Evolutionary conservation across 2,329 filamentous ascomycete genomes (phyloP), one percentile per base, ranked within the genome.

Genomic region (Periglandula ipomoeae): DNA sequence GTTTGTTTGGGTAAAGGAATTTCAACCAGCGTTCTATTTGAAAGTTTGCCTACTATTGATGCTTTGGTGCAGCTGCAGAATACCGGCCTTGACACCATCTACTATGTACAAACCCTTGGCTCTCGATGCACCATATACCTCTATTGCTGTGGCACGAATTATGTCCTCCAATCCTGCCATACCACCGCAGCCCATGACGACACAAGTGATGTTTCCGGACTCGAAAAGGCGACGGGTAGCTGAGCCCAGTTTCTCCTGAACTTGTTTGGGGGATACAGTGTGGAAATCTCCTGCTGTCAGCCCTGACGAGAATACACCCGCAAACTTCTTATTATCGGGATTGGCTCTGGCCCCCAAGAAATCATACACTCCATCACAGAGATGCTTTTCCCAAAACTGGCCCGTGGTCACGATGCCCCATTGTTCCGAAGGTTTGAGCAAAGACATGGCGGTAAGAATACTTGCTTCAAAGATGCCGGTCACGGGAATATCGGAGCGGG

Each of bases 361-460:
- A 0, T 67, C 63, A 2, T 68, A 68, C 0, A 93, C 84, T 0
- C 85, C 89, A 0, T 75, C 68, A 0, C 69, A 72, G 11, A 96
- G 70, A 32, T 93, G 82, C 0, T 71, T 65, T 59, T 91, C 85
- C 91, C 90, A 96, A 54, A 85, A 86, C 49, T 79, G 79, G 0
- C 89, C 90, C 0, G 91, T 96, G 5, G 85, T 91, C 5, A 97
- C 84, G 53, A 97, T 93, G 2, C 89, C 91, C 72, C 93, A 96
- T 42, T 68, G 71, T 55, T 79, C 65, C 48, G 56, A 35, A 53
- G 50, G 1, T 56, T 52, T 23, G 11, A 65, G 54, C 22, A 76
- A 65, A 2, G 83, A 77, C 9, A 90, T 61, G 2, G 81, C 78
- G 0, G 81, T 72, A 2, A 82, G 70, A 13, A 95, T 73, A 58